These are phyloP conservation scores for Cryphonectria naterciae DNA, from an alignment of 2,329 filamentous ascomycete genomes.

Conservation along the genomic window DNA sequence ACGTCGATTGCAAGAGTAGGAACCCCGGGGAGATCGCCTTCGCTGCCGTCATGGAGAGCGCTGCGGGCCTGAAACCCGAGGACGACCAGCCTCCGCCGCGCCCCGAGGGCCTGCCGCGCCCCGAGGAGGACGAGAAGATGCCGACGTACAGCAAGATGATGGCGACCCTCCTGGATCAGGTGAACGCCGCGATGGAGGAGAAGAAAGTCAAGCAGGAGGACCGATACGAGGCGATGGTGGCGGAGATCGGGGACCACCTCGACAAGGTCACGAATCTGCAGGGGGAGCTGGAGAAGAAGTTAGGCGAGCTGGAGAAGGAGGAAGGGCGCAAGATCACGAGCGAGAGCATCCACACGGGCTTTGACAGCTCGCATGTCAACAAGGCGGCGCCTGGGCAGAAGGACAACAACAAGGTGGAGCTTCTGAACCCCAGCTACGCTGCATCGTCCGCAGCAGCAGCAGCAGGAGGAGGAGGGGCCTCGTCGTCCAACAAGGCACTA, in stretches of 20 bases:
- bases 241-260: slow-evolving; percentile 77
- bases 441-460: slow-evolving; percentile 33
- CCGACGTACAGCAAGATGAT: slow-evolving; percentile 97
- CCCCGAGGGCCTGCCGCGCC: slow-evolving; percentile 77
- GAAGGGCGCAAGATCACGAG: slow-evolving; percentile 92
- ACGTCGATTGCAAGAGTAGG: slow-evolving; percentile 59
- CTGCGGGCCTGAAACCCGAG: slow-evolving; percentile 64
- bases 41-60: slow-evolving; percentile 82
- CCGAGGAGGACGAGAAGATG: slow-evolving; percentile 65
- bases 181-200: slow-evolving; percentile 82
- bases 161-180: slow-evolving; percentile 91
- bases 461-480: too few relatives aligned
- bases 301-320: slow-evolving; percentile 82
- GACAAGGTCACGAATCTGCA: slow-evolving; percentile 79
- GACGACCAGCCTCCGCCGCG: slow-evolving; percentile 76
- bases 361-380: slow-evolving; percentile 81
- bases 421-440: slow-evolving; percentile 71
- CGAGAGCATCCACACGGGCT: slow-evolving; percentile 84
- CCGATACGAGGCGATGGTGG: slow-evolving; percentile 75
- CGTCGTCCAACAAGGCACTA: slow-evolving; percentile 34
- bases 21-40: slow-evolving; percentile 85
- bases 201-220: slow-evolving; percentile 67
- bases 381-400: slow-evolving; percentile 57
- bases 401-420: slow-evolving; percentile 64
- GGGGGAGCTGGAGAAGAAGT: slow-evolving; percentile 71